Evolutionary conservation across 1,284 basidiomycete species (phyloP).

Genomic region (Marasmius tenuissimus): DNA sequence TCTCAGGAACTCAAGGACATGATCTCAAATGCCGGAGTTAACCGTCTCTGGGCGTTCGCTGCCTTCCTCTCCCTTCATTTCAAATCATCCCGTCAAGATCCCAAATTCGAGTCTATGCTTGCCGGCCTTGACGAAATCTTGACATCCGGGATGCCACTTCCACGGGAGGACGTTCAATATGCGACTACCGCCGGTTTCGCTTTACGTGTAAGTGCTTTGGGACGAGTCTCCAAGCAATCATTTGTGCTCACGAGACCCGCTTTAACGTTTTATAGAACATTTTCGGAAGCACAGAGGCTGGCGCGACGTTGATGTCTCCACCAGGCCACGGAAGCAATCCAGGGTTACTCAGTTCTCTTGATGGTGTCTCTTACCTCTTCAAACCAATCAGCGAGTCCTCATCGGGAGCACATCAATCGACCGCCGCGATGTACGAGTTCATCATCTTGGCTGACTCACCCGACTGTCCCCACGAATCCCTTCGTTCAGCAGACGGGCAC

Average conservation of each 20-base stretch:
- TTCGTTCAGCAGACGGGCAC: constrained; percentile 49
- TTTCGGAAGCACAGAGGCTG: constrained; percentile 68
- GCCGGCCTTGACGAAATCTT: constrained; percentile 57
- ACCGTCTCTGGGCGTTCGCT: constrained; percentile 69
- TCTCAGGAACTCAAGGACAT: constrained; percentile 69
- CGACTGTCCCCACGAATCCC: constrained; percentile 50
- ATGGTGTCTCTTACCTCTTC: constrained; percentile 60
- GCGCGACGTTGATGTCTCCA: constrained; percentile 58
- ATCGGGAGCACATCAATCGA: constrained; percentile 28
- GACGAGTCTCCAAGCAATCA: background rate
- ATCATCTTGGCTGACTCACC: constrained; percentile 48
- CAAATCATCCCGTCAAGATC: constrained; percentile 56
- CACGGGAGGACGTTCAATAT: constrained; percentile 66
- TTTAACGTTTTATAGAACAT: constrained; percentile 45
- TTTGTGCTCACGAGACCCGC: constrained; percentile 7
- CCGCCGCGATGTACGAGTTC: constrained; percentile 45
- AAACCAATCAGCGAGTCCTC: constrained; percentile 42
- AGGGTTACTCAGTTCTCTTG: constrained; percentile 49
- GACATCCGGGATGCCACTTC: constrained; percentile 60
- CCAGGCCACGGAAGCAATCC: constrained; percentile 44
- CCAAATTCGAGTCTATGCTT: constrained; percentile 59
- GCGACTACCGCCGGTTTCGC: constrained; percentile 56
- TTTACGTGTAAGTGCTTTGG: constrained; percentile 43
- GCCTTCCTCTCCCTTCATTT: constrained; percentile 65
- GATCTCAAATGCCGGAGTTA: constrained; percentile 64